A percentile compares a stretch with the other conserved stretches of the same genome.
phyloP scores from a whole-genome alignment of 192 early-diverging fungal genomes.

The Chytriomyces sp. region DNA sequence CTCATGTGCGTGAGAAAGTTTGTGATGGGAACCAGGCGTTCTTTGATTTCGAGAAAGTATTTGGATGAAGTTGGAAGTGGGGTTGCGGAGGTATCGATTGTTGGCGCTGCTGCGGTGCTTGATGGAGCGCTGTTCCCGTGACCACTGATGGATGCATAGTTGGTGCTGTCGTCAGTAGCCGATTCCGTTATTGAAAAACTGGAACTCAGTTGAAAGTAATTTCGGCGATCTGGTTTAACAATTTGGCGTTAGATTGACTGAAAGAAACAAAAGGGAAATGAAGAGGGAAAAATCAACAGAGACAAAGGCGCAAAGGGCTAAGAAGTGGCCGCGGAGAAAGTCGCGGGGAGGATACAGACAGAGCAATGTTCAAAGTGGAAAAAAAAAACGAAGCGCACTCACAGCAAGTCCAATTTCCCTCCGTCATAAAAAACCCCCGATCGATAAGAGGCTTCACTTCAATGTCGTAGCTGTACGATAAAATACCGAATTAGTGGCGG shows the following conservation, averaged over 20 bases:
- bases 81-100: too few relatives aligned
- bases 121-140: too few relatives aligned
- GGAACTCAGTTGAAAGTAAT: conserved; percentile 91
- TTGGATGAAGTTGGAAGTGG: conserved; percentile 27
- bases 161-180: neutral
- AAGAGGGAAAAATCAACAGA: neutral
- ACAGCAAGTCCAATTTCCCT: conserved; percentile 92
- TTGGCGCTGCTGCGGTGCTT: too few relatives aligned
- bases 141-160: conserved; percentile 18
- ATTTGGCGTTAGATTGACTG: neutral
- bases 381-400: neutral
- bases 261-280: neutral
- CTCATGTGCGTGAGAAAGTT: conserved; percentile 79
- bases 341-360: too few relatives aligned
- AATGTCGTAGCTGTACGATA: conserved; percentile 56
- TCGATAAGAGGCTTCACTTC: conserved; percentile 80
- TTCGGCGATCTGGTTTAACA: conserved; percentile 70
- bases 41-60: conserved; percentile 70
- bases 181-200: conserved; percentile 61
- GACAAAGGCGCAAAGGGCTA: too few relatives aligned
- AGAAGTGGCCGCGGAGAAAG: too few relatives aligned
- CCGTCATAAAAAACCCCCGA: conserved; percentile 92
- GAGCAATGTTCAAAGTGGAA: too few relatives aligned
- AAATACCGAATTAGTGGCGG: neutral
- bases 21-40: conserved; percentile 55